Evolutionary conservation across 2,329 filamentous ascomycete species (phyloP), one percentile per base, ranked within the genome.

Genomic region (Fusarium penzigii): DNA sequence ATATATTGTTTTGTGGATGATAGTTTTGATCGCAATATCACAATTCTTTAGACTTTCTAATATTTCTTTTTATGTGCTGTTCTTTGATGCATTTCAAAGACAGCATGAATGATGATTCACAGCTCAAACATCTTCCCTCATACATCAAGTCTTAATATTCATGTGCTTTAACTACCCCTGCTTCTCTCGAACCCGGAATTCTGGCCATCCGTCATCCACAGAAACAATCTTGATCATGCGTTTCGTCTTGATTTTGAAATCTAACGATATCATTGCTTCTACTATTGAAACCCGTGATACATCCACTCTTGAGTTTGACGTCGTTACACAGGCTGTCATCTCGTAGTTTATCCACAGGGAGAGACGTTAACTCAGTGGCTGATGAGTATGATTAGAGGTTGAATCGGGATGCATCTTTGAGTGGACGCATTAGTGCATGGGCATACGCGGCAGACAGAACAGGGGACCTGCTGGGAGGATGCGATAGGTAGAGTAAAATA

Each of bases 391-490:
- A 38, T 43, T 29, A 17, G 32, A 49, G 42, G 12, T 29, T 41
- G 46, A 56, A 55, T 25, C 4, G 20, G 20, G 20, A 25, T 25
- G 55, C 50, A 55, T 56, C 42, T 49, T 60, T 64, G 59, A 64
- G 62, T 64, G 62, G 57, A 46, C 59, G 62, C 62, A 64, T 64
- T 64, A 64, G 61, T 59, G 62, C 53, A 55, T 50, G 44, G 32
- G 56, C 48, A 42, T 44, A 41, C 46, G 53, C 51, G 52, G 53
- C 44, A 56, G 53, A 46, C 29, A 39, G 39, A 41, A 45, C 49
- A 53, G 62, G 49, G 62, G 51, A 64, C 52, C 59, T 53, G 62
- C 42, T 46, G 13, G 39, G 44, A 58, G 43, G 29, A 29, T 44
- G 53, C 20, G 34, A 50, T 45, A 47, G 47, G 49, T 46, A 53